Percentiles rank a stretch among this genome's conserved stretches.
These are phyloP conservation scores for Ceraceosorus guamensis DNA, from an alignment of 1,284 basidiomycete genomes.

Conservation along the genomic window DNA sequence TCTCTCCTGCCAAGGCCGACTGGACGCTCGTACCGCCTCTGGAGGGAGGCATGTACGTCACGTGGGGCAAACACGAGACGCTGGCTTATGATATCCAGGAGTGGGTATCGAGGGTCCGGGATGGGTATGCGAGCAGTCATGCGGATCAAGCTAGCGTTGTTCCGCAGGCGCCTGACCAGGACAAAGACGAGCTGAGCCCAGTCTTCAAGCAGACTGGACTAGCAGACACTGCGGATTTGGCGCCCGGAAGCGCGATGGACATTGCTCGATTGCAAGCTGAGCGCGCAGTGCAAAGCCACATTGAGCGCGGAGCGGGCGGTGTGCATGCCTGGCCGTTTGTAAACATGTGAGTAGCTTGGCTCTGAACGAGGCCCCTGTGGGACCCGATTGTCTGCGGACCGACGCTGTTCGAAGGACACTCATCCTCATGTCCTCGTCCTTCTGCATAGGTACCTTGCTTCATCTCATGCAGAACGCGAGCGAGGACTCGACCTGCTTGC, in stretches of 20 bases:
- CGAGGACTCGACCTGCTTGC: conserved; percentile 39
- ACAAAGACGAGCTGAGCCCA: not conserved
- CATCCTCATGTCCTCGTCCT: too few relatives aligned
- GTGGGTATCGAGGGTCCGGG: conserved; percentile 28
- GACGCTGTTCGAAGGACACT: too few relatives aligned
- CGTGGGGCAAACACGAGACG: conserved; percentile 40
- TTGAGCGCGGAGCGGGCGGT: conserved; percentile 38
- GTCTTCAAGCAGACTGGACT: not conserved
- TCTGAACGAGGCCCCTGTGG: too few relatives aligned
- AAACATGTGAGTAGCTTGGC: conserved; percentile 27
- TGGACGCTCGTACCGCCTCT: conserved; percentile 31
- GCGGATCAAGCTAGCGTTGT: not conserved
- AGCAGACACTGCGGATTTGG: too few relatives aligned
- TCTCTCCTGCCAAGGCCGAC: conserved; percentile 38
- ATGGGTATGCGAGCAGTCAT: not conserved
- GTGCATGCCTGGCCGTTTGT: conserved; percentile 48
- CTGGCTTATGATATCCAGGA: conserved; percentile 39
- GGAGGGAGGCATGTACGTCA: conserved; percentile 30
- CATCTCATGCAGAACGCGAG: conserved; percentile 34
- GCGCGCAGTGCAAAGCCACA: conserved; percentile 21
- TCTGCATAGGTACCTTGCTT: conserved; percentile 26
- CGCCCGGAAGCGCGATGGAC: too few relatives aligned
- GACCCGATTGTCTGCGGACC: too few relatives aligned
- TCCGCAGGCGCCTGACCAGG: not conserved
- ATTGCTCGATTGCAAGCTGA: too few relatives aligned